These are phyloP conservation scores for Porogramme epimiltina DNA, from an alignment of 1,284 basidiomycete species.

Conservation along the genomic window DNA sequence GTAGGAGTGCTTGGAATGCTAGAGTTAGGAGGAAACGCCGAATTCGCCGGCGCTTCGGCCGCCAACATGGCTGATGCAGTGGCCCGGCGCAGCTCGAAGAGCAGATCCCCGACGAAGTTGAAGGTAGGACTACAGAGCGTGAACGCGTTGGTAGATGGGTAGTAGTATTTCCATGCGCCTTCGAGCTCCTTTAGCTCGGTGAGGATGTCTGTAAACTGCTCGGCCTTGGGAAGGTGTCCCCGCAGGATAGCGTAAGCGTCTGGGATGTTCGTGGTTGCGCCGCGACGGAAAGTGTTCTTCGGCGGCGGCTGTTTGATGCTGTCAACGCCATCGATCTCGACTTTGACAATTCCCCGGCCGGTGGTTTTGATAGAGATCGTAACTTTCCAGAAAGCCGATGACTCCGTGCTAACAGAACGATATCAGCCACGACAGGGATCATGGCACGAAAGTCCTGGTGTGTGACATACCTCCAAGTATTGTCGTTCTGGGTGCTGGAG, in stretches of 20 bases:
- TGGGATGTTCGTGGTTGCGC: conserved; percentile 4
- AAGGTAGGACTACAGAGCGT: conserved; percentile 35
- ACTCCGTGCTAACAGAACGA: conserved; percentile 15
- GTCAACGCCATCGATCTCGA: conserved; percentile 15
- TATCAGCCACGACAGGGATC: not conserved
- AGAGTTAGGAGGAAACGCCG: too few species aligned
- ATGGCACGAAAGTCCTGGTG: not conserved
- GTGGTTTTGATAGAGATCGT: conserved; percentile 16
- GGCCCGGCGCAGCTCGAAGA: conserved; percentile 33
- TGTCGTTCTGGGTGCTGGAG: not conserved
- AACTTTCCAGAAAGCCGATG: conserved; percentile 21
- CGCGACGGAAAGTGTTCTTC: not conserved
- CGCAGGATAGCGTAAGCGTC: conserved; percentile 25
- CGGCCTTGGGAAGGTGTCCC: conserved; percentile 22
- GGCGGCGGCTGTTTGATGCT: conserved; percentile 5
- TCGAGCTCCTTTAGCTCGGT: conserved; percentile 31
- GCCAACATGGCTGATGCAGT: not conserved
- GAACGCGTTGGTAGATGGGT: conserved; percentile 28
- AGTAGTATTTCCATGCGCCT: conserved; percentile 33
- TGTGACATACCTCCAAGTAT: conserved; percentile 5
- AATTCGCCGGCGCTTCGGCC: too few species aligned
- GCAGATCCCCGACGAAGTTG: conserved; percentile 32
- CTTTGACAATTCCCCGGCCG: conserved; percentile 15
- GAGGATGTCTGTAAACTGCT: conserved; percentile 27
- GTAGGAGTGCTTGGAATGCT: too few species aligned